Percentiles rank a stretch among this genome's conserved stretches.
Conservation (phyloP, 2,329 filamentous ascomycete species). For the Rhinocladiella similis region DNA sequence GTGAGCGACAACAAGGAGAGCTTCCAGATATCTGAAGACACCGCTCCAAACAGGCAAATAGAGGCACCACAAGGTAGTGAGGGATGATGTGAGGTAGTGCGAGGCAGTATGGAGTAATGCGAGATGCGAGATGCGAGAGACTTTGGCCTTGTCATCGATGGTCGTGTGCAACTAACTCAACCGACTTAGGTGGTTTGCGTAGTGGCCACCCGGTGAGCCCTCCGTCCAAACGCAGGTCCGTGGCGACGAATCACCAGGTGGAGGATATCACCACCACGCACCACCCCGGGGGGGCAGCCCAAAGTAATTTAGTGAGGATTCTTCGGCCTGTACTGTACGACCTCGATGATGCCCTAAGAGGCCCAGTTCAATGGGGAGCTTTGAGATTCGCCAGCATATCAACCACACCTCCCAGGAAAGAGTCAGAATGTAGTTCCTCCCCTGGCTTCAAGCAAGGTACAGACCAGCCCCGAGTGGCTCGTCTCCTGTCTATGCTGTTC, state of each 20-base stretch:
- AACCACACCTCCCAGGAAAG: too few relatives aligned
- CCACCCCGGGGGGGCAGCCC: neutral
- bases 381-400: too few relatives aligned
- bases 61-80: neutral
- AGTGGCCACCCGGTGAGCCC: too few relatives aligned
- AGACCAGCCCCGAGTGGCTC: neutral
- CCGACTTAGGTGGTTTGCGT: too few relatives aligned
- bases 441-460: too few relatives aligned
- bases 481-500: too few relatives aligned
- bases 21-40: neutral
- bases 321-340: too few relatives aligned
- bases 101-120: neutral
- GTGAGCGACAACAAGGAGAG: slow-evolving; percentile 8
- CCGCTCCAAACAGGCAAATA: neutral
- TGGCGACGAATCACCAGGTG: slow-evolving; percentile 6
- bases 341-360: too few relatives aligned
- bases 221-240: too few relatives aligned
- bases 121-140: neutral
- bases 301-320: too few relatives aligned
- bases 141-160: neutral
- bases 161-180: neutral
- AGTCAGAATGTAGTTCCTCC: too few relatives aligned
- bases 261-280: neutral
- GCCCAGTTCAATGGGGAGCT: too few relatives aligned
- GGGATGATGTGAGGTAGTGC: neutral